Base-by-base conservation (phyloP, 257 asterid genomes). In the Nicotiana undulata region DNA sequence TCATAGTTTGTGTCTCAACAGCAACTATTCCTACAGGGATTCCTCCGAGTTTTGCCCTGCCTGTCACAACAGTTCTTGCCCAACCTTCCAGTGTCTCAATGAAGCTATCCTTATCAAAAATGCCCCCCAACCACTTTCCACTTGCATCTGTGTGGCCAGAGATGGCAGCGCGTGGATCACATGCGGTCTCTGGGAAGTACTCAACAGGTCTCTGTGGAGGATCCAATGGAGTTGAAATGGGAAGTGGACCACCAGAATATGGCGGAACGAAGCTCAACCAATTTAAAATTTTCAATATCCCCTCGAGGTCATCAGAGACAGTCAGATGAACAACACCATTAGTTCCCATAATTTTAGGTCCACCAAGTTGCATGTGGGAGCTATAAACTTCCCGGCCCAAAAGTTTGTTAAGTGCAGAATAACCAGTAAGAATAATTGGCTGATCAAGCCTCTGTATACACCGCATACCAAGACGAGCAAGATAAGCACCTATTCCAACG, bases 351-450 rank as follows among this genome's bases (percentile, higher is more conserved):
- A 94, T 92, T 86, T 96, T 94, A n/a, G 99, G 99, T 11, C 99
- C 99, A 7, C 99, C 99, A 10, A 96, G 98, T 79, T 96, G 99
- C 98, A 96, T 94, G 90, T 96, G 97, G 20, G 99, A 96, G 88
- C 98, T 96, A 64, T 96, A 94, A 20, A 96, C 98, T 87, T 96
- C 99, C 81, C 98, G 89, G 12, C 98, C 98, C 55, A 96, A 88
- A 83, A 96, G 98, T 90, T 94, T 96, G 89, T 96, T 96, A 61
- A 96, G 79, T 4, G 99, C 98, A 20, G 99, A 96, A 87, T 94
- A 96, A 66, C 98, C 99, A 1, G 99, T 96, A 79, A 96, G 93
- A 86, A 96, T 92, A 72, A 96, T 96, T 0, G 98, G 99, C 72
- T 94, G 98, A 81, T 96, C 99, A 2, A 92, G 93, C 86, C 98